Evolutionary conservation across 305 asterid genomes (phyloP).

Genomic region (Euphrasia arctica): DNA sequence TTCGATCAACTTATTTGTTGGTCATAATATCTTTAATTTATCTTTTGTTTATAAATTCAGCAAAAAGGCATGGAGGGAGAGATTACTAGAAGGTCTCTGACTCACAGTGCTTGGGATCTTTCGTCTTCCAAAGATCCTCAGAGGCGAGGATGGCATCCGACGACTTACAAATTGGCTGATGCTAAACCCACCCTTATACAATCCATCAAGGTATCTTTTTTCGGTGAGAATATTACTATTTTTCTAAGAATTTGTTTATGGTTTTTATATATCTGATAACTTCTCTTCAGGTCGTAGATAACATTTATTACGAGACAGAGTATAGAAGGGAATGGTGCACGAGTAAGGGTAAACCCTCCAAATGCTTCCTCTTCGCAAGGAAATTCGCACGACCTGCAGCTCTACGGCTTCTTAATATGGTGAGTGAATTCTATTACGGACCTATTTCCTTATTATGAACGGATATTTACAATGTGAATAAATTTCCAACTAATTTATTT

Average conservation of each 20-base stretch:
- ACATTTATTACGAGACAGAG: conserved; percentile 82
- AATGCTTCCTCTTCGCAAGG: conserved; percentile 90
- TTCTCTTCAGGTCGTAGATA: conserved; percentile 61
- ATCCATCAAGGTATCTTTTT: conserved; percentile 70
- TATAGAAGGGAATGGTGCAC: conserved; percentile 97
- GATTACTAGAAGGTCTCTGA: conserved; percentile 77
- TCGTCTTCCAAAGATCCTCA: conserved; percentile 62
- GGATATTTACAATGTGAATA: no score
- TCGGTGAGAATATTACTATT: not conserved
- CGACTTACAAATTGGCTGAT: conserved; percentile 82
- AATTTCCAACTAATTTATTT: no score
- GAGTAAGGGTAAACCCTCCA: conserved; percentile 84
- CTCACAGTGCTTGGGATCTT: conserved; percentile 92
- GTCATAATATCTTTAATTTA: conserved; percentile 15
- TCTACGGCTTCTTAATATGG: conserved; percentile 76
- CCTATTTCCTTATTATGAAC: not conserved
- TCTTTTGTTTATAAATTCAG: conserved; percentile 36
- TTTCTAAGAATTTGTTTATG: not conserved
- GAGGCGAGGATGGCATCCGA: conserved; percentile 96
- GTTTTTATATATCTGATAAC: conserved; percentile 7
- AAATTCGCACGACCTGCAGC: conserved; percentile 93
- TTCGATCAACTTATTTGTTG: not conserved
- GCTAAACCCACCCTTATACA: conserved; percentile 67
- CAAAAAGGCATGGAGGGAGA: conserved; percentile 71
- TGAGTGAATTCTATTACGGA: conserved; percentile 30